Base-by-base conservation (phyloP, 192 early-diverging fungal genomes). In the Podila epigama region DNA sequence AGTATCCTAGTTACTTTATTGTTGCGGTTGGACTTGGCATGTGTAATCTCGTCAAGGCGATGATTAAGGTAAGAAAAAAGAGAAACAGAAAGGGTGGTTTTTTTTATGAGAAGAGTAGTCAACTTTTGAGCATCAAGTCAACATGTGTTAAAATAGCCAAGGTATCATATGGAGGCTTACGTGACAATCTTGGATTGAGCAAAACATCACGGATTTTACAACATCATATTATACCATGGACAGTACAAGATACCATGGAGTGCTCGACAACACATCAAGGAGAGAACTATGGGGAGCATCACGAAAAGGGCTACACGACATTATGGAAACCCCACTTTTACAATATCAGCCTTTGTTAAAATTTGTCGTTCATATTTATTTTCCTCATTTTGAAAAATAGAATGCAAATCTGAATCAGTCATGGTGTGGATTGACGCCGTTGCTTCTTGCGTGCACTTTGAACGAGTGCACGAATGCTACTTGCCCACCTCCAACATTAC, bases 1-100 rank as follows among this genome's bases (percentile, higher is more conserved):
- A 82, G 62, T 79, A 79, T 51, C 81, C 81, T 0, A 79, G 75
- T 36, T 82, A 82, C 51, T 82, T 82, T 61, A 79, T 79, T 41
- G 69, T 82, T 6, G 81, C 81, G 1, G 75, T 82, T 15, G 66
- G 69, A 13, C 66, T 82, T 22, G 81, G 81, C 32, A 69, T 82
- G 66, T 34, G 61, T 32, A 55, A 79, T 22, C 66, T 82, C 10
- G 81, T 79, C 39, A 71, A 53, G 22, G 55, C 69, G 16, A 82
- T 82, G 81, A 67, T 79, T 57, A 78, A 79, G 75, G 81, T 82
- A 73, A 28, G 34, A 22, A 7, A 2, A 42, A 58, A 1, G 15
- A 58, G n/a, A n/a, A n/a, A n/a, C n/a, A n/a, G n/a, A n/a, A n/a
- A n/a, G n/a, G n/a, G n/a, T n/a, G n/a, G n/a, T 25, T 18, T 0